Evolutionary conservation across 129 eudicot genomes (phyloP).

Genomic region (Heracleum sosnowskyi): DNA sequence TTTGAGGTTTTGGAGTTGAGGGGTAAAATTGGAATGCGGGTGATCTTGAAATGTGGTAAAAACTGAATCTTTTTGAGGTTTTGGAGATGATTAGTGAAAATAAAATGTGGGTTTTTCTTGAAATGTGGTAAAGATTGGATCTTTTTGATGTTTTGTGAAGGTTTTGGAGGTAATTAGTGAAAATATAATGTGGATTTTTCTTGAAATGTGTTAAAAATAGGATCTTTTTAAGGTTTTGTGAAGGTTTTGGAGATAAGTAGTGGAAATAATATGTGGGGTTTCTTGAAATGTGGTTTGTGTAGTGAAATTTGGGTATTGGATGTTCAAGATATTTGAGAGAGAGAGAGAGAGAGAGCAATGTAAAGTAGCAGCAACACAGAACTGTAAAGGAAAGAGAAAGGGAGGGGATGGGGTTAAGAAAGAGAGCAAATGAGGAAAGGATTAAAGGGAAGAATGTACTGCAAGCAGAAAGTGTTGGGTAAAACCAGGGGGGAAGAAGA

Average conservation of each 20-base stretch:
- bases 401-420: not conserved
- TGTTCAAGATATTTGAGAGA: not conserved
- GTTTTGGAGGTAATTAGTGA: not conserved
- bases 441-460: conserved; percentile 1
- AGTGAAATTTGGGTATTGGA: not conserved
- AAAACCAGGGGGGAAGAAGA: conserved; percentile 8
- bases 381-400: not conserved
- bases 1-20: not conserved
- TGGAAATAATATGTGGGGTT: too few relatives aligned
- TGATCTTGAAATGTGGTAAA: not conserved
- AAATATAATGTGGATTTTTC: not conserved
- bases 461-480: not conserved
- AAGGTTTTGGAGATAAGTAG: too few relatives aligned
- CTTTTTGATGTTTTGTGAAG: not conserved
- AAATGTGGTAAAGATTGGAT: not conserved
- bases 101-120: not conserved
- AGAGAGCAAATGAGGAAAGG: not conserved
- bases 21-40: not conserved
- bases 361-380: not conserved
- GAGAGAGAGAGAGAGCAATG: not conserved
- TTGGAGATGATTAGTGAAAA: not conserved
- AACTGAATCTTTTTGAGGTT: not conserved
- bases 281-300: not conserved
- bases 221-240: too few relatives aligned
- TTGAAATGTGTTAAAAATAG: too few relatives aligned